These are phyloP conservation scores for Sclerotinia nivalis DNA, from an alignment of 2,329 filamentous ascomycete species.

Conservation along the genomic window DNA sequence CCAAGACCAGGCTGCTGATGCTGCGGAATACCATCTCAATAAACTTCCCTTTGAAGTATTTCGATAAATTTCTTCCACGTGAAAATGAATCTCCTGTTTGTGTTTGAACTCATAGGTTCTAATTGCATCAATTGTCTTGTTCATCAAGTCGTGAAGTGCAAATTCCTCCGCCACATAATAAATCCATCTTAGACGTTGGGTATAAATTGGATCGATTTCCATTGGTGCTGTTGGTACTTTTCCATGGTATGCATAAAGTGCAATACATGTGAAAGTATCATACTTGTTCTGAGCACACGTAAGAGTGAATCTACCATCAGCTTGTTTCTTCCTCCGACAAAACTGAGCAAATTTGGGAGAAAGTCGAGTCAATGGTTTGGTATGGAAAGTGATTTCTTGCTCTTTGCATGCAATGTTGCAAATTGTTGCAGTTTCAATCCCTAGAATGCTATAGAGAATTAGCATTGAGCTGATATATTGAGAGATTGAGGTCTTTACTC, in stretches of 20 bases:
- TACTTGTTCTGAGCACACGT: slow-evolving; percentile 3
- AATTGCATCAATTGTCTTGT: slow-evolving; percentile 13
- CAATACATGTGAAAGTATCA: slow-evolving; percentile 13
- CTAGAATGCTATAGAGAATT: not conserved
- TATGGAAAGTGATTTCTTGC: slow-evolving; percentile 18
- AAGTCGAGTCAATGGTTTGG: slow-evolving; percentile 10
- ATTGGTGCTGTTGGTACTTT: slow-evolving; percentile 4
- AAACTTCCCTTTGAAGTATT: slow-evolving; percentile 15
- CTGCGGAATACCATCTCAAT: slow-evolving; percentile 16
- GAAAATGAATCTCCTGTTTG: not conserved
- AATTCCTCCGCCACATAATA: slow-evolving; percentile 16
- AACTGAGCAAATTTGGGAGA: slow-evolving; percentile 12
- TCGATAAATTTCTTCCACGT: slow-evolving; percentile 7
- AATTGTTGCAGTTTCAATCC: slow-evolving; percentile 13
- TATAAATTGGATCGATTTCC: not conserved
- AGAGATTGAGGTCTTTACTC: not conserved
- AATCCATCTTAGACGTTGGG: slow-evolving; percentile 1
- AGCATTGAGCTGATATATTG: not conserved
- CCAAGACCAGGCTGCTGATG: slow-evolving; percentile 20
- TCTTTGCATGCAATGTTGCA: not conserved
- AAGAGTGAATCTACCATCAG: slow-evolving; percentile 11
- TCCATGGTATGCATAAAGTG: slow-evolving; percentile 17
- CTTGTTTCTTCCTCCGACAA: not conserved
- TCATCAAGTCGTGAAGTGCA: slow-evolving; percentile 10
- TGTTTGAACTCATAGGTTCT: not conserved